Percentiles rank a stretch among this genome's conserved stretches.
These are phyloP conservation scores for Noccaea bulbosa DNA, from an alignment of 345 rosid species.

Conservation along the genomic window DNA sequence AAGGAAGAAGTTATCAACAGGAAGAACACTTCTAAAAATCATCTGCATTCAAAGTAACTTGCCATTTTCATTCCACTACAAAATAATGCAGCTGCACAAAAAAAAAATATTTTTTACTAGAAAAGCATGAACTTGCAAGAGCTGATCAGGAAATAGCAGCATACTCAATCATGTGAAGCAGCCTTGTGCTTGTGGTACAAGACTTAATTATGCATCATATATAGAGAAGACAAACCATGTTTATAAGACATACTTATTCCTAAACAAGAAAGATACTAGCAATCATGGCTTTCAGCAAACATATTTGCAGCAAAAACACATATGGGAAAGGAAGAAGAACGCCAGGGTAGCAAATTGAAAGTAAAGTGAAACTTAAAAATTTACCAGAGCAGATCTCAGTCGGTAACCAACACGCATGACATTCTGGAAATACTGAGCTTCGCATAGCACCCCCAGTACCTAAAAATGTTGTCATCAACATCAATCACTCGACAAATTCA, in stretches of 20 bases:
- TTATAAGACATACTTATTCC: slow-evolving; percentile 14
- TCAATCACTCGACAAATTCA: slow-evolving; percentile 2
- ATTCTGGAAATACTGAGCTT: slow-evolving; percentile 99
- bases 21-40: slow-evolving; percentile 1
- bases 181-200: slow-evolving; percentile 9
- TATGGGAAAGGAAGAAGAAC: not conserved
- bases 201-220: slow-evolving; percentile 27
- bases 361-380: slow-evolving; percentile 30
- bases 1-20: slow-evolving; percentile 9
- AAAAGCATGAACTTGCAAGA: slow-evolving; percentile 16
- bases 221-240: not conserved
- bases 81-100: not conserved
- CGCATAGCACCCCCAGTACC: slow-evolving; percentile 86
- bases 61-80: slow-evolving; percentile 16
- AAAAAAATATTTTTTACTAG: not conserved
- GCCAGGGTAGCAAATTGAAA: slow-evolving; percentile 17
- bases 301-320: slow-evolving; percentile 20
- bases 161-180: slow-evolving; percentile 1
- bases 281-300: slow-evolving; percentile 16
- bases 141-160: not conserved
- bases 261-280: not conserved
- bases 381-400: slow-evolving; percentile 92
- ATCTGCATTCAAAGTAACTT: slow-evolving; percentile 5
- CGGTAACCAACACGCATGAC: slow-evolving; percentile 99
- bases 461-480: slow-evolving; percentile 44